Percentiles rank a stretch among this genome's conserved stretches.
These are phyloP conservation scores for Camellia oleifera DNA, from an alignment of 179 eudicot species.

Conservation along the genomic window DNA sequence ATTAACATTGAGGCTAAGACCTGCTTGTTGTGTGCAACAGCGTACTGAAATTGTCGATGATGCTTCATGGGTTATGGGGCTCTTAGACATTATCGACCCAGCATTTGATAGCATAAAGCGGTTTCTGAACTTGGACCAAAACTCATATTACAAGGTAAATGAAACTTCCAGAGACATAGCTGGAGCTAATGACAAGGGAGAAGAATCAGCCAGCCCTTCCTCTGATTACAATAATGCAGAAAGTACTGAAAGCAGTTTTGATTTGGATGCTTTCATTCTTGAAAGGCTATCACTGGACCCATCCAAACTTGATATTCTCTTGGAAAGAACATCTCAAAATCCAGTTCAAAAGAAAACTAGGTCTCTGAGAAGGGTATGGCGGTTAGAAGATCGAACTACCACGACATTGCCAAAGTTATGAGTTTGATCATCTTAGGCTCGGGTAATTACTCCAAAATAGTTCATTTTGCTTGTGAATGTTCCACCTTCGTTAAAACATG, in stretches of 20 bases:
- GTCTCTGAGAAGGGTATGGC: slow-evolving; percentile 27
- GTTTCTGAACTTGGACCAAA: slow-evolving; percentile 60
- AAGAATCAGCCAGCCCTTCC: slow-evolving; percentile 14
- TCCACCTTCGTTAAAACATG: background rate
- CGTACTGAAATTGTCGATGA: slow-evolving; percentile 92
- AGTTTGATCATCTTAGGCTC: background rate
- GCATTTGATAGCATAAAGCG: slow-evolving; percentile 82
- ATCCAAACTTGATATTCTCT: slow-evolving; percentile 52
- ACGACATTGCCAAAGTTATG: background rate
- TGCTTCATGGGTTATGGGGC: slow-evolving; percentile 87
- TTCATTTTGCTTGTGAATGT: background rate
- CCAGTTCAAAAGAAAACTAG: slow-evolving; percentile 20
- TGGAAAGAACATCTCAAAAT: slow-evolving; percentile 40
- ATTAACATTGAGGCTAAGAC: slow-evolving; percentile 3
- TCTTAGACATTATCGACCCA: slow-evolving; percentile 87
- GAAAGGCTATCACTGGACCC: slow-evolving; percentile 66
- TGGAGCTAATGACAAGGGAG: slow-evolving; percentile 18
- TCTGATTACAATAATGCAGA: slow-evolving; percentile 6
- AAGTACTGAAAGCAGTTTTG: slow-evolving; percentile 41
- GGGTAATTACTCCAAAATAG: background rate
- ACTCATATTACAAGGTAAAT: slow-evolving; percentile 26
- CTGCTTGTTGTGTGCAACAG: slow-evolving; percentile 46
- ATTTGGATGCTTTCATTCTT: slow-evolving; percentile 62
- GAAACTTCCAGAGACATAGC: slow-evolving; percentile 23
- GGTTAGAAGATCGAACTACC: slow-evolving; percentile 21